Conservation (phyloP, 352 stramenopile species). For the Phytopythium aichiense region DNA sequence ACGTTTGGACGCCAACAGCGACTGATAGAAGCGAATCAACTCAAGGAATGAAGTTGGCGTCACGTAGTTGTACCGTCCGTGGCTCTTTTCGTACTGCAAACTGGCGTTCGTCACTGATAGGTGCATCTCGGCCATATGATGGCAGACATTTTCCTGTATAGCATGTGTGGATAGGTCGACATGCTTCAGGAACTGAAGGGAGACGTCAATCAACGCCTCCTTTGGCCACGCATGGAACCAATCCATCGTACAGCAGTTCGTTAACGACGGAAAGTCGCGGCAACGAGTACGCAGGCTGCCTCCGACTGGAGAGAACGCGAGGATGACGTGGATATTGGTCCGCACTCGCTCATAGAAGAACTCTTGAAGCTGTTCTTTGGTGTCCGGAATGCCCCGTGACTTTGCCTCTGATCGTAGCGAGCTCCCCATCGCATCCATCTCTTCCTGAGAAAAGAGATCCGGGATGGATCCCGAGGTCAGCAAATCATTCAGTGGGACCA, state of each 20-base stretch:
- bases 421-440: slow-evolving; percentile 85
- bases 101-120: slow-evolving; percentile 80
- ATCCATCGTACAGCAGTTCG: slow-evolving; percentile 74
- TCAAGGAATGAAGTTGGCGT: slow-evolving; percentile 92
- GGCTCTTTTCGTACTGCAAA: slow-evolving; percentile 62
- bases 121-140: slow-evolving; percentile 93
- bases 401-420: slow-evolving; percentile 83
- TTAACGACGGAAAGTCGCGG: slow-evolving; percentile 75
- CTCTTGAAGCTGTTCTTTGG: slow-evolving; percentile 85
- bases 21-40: slow-evolving; percentile 91
- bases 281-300: slow-evolving; percentile 65
- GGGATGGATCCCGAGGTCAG: slow-evolving; percentile 71
- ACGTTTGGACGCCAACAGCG: slow-evolving; percentile 61
- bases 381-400: slow-evolving; percentile 79
- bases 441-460: slow-evolving; percentile 84
- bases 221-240: slow-evolving; percentile 92
- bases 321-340: slow-evolving; percentile 83
- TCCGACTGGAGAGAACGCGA: slow-evolving; percentile 86
- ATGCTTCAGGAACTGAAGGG: slow-evolving; percentile 82
- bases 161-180: slow-evolving; percentile 54
- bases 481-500: slow-evolving; percentile 87
- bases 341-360: slow-evolving; percentile 89
- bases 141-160: slow-evolving; percentile 89
- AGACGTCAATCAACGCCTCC: slow-evolving; percentile 85
- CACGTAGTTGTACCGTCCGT: slow-evolving; percentile 89